phyloP scores from a whole-genome alignment of 202 grass and related monocot genomes.

The Miscanthus sacchariflorus region DNA sequence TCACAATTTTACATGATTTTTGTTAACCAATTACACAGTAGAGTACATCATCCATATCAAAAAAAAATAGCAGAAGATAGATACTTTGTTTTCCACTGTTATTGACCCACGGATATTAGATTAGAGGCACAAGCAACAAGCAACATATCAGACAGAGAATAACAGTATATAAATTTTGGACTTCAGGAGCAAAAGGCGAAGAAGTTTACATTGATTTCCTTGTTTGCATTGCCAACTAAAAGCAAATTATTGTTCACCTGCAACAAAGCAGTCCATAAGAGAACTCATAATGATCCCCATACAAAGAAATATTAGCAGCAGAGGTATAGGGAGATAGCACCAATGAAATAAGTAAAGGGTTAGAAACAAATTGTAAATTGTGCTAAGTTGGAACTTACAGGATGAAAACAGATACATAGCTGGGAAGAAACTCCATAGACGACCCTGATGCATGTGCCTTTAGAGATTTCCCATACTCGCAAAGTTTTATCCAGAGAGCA shows the following conservation, averaged over 20 bases:
- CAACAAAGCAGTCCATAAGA: conserved; percentile 45
- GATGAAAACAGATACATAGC: conserved; percentile 96
- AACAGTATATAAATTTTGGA: conserved; percentile 5
- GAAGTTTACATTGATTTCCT: conserved; percentile 88
- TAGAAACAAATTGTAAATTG: conserved; percentile 15
- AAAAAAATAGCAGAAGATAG: conserved; percentile 28
- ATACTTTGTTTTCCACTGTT: conserved; percentile 32
- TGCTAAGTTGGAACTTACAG: conserved; percentile 57
- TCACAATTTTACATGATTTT: conserved; percentile 33
- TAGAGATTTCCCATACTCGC: conserved; percentile 90
- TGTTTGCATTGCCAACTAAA: conserved; percentile 87
- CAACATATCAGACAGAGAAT: background rate
- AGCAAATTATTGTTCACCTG: conserved; percentile 99
- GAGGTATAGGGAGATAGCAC: conserved; percentile 16
- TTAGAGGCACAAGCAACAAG: background rate
- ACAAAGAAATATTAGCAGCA: conserved; percentile 33
- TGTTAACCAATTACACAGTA: conserved; percentile 15
- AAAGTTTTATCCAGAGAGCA: conserved; percentile 99
- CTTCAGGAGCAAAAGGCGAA: conserved; percentile 26
- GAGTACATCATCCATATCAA: background rate
- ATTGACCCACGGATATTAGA: conserved; percentile 14
- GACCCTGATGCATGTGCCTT: conserved; percentile 92
- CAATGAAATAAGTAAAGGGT: background rate
- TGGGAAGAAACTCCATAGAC: conserved; percentile 98
- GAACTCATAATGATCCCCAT: background rate